Base-by-base conservation (phyloP, 148 eudicot genomes). In the Amaranthus palmeri region DNA sequence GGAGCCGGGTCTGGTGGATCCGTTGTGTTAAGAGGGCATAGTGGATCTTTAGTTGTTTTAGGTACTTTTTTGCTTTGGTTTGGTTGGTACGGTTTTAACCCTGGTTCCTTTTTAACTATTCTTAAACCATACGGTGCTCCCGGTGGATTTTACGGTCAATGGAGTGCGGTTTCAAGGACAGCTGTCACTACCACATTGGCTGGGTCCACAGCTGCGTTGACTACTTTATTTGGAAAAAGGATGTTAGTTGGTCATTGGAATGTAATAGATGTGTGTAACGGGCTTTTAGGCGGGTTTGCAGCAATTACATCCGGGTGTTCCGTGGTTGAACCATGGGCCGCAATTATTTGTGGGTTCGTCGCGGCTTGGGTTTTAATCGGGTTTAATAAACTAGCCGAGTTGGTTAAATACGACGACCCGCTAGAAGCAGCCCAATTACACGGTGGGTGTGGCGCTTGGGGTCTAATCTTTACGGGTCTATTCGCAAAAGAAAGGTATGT, bases 321-420 rank as follows among this genome's bases (percentile, higher is more conserved):
- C 0, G 86, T 87, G 48, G 90, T 84, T 14, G 90, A 87, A 57
- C 88, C 88, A 4, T 87, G 90, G 90, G 88, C 88, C 0, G 90
- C 90, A 0, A 76, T 87, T 9, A 54, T 84, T 0, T 87, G 90
- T 54, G 88, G 90, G 44, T 87, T 87, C 52, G 78, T 81, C 17
- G 78, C 81, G 3, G 65, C 87, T 0, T 84, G 81, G 81, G 87
- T 84, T 40, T 44, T 84, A 46, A 84, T 78, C 1, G 85, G 87
- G 71, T 72, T 73, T 2, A 84, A 84, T 52, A 71, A 54, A 56
- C 44, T 84, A 3, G 87, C 87, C 4, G 87, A 76, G 68, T 44
- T 52, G 67, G 15, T 62, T 0, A 74, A 74, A 48, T 84, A 73
- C 52, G 87, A 84, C 12, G 87, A 84, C 50, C 85, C 85, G n/a